Base-by-base conservation (phyloP, 768 basidiomycete species). In the Pisolithus albus region DNA sequence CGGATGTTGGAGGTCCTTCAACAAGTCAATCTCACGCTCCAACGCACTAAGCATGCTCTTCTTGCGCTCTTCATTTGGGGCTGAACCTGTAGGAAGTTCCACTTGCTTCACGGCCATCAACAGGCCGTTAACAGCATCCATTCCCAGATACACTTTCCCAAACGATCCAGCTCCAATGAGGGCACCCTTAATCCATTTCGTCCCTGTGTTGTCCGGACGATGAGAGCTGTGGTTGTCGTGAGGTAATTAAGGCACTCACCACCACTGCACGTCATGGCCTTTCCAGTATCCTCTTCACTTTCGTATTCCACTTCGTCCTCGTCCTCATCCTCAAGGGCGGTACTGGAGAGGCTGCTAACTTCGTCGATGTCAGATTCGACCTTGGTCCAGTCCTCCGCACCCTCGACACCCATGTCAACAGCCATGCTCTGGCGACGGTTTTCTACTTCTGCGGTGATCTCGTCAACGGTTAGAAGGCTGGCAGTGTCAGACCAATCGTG, bases 101-200 rank as follows among this genome's bases (percentile, higher is more conserved):
- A 97, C 93, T 75, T 97, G 93, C 72, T 97, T 97, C 57, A 97
- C 93, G 37, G 93, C 93, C 93, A 97, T 96, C 55, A 97, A 76
- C 19, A 93, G 72, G 23, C 93, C 93, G 46, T 78, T 88, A 18
- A 87, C 79, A 1, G 92, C 89, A 67, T 94, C 93, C 91, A 96
- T 92, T 32, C 92, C 92, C 9, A 96, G 82, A 68, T 92, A 96
- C 37, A 96, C 92, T 63, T 92, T 91, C 47, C 93, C 92, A 62
- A 95, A 95, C 0, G 93, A 95, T 4, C 92, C 92, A 42, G 92
- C 87, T 55, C 94, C 92, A 56, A 96, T 95, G 59, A 96, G 79
- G 9, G 93, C 93, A 45, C 92, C 93, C 60, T 94, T 94, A 71
- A 94, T 92, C 93, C 94, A 97, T 67, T 95, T 96, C 64, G 86